A percentile compares a stretch with the other conserved stretches of the same genome.
Evolutionary conservation across 1,139 yeast species (phyloP).

Genomic region (Scheffersomyces illinoinensis): DNA sequence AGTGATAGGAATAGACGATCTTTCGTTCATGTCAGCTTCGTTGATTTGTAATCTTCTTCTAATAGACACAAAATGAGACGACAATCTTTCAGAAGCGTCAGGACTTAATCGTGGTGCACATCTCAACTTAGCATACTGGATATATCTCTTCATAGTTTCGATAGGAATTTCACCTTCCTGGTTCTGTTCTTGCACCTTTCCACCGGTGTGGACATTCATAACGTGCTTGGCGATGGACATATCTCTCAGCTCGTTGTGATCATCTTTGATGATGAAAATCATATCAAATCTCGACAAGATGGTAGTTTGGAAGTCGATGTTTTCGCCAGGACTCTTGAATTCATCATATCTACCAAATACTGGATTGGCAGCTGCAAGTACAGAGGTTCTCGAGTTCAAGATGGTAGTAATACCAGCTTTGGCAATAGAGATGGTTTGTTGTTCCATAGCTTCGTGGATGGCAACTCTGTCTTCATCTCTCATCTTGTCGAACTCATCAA

Average conservation of each 20-base stretch:
- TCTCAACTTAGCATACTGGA: constrained; percentile 82
- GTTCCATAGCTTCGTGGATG: constrained; percentile 99
- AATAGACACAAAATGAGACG: constrained; percentile 93
- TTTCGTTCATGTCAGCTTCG: constrained; percentile 80
- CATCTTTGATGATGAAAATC: constrained; percentile 97
- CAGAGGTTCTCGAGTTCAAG: constrained; percentile 92
- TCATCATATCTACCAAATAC: constrained; percentile 96
- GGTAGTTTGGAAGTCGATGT: constrained; percentile 96
- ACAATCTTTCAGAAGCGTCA: constrained; percentile 86
- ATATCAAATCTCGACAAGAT: constrained; percentile 96
- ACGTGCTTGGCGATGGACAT: constrained; percentile 92
- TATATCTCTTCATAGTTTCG: constrained; percentile 86
- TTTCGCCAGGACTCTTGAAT: constrained; percentile 94
- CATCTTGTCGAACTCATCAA: constrained; percentile 99
- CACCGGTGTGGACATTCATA: constrained; percentile 90
- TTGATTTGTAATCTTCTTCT: constrained; percentile 80
- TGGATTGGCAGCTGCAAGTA: constrained; percentile 97
- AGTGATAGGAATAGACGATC: constrained; percentile 96
- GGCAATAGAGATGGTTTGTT: constrained; percentile 98
- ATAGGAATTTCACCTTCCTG: constrained; percentile 88
- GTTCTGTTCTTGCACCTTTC: constrained; percentile 49
- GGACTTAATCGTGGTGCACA: constrained; percentile 93
- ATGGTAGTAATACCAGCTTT: constrained; percentile 98
- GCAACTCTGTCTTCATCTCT: constrained; percentile 99
- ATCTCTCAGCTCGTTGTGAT: constrained; percentile 85